Base-by-base conservation (phyloP, 2,329 filamentous ascomycete species). In the Colletotrichum sp. region DNA sequence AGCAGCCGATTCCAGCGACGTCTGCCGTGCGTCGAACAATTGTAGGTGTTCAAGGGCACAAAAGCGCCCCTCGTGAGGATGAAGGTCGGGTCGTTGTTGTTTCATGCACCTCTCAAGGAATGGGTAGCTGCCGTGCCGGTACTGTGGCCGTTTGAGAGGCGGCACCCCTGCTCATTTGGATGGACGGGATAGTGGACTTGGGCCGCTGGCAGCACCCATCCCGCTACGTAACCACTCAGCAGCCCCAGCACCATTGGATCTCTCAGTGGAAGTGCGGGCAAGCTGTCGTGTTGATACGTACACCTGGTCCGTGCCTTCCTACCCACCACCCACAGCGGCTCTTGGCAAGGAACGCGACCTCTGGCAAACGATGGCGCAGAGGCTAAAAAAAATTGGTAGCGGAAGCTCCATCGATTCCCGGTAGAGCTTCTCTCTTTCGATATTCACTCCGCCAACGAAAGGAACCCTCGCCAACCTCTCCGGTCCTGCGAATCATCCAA, bases 331-430 rank as follows among this genome's bases (percentile, higher is more conserved):
- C 13, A 59, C 39, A 67, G 63, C 43, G 48, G 57, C 60, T 43
- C 70, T 74, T 69, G 65, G 64, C 74, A 69, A 76, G 65, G 60
- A 74, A 69, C 71, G 70, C 70, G 74, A 76, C 30, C 74, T n/a
- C 16, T 71, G n/a, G 65, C 70, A 36, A 73, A 69, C 70, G 30
- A 76, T 73, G 64, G 74, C 43, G 71, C 74, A 75, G 61, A 75
- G 72, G 69, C 72, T 72, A 70, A 75, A 78, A 78, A 78, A 78
- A 78, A 78, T 78, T 77, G 77, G 75, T 77, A 77, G 71, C 67
- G 70, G 36, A 71, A 75, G 74, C 74, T 75, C 67, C 74, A 76
- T 76, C 71, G 57, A 75, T 76, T 75, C 71, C 72, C 60, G 43
- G 67, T 69, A 77, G 73, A 77, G 74, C 76, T 75, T 74, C 74